A percentile compares a stretch with the other conserved stretches of the same genome.
Evolutionary conservation across 305 asterid genomes (phyloP).

Genomic region (Caryopteris hybrid): DNA sequence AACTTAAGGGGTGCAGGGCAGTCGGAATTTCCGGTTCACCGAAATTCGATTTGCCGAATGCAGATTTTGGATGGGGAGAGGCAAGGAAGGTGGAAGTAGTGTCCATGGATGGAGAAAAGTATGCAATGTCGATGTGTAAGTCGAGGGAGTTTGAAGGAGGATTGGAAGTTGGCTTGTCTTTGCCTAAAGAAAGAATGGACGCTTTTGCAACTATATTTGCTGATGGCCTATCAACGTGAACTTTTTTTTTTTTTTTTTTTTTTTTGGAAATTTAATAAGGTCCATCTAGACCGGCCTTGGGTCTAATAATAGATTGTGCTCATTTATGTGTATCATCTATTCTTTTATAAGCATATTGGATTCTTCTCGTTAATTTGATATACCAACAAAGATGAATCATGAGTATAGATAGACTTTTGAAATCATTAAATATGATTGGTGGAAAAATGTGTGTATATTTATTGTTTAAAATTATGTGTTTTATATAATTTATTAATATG

Average conservation of each 20-base stretch:
- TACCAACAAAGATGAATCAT: too few relatives aligned
- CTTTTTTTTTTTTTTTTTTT: neutral
- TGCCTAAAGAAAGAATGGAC: conserved; percentile 33
- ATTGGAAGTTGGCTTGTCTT: conserved; percentile 36
- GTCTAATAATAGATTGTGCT: too few relatives aligned
- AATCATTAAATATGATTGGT: too few relatives aligned
- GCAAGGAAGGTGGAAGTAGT: conserved; percentile 28
- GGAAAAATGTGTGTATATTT: too few relatives aligned
- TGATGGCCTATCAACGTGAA: conserved; percentile 3
- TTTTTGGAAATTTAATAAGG: too few relatives aligned
- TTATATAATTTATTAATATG: too few relatives aligned
- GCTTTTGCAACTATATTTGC: conserved; percentile 33
- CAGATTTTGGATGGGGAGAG: conserved; percentile 47
- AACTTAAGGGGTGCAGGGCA: neutral
- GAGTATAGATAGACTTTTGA: too few relatives aligned
- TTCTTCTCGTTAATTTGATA: neutral
- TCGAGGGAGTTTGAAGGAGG: conserved; percentile 26
- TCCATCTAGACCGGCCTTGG: too few relatives aligned
- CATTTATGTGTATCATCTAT: too few relatives aligned
- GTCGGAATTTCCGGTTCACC: conserved; percentile 38
- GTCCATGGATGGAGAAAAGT: conserved; percentile 31
- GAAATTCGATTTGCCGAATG: conserved; percentile 22
- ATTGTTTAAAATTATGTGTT: too few relatives aligned
- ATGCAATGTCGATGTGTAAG: conserved; percentile 35
- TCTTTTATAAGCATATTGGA: too few relatives aligned